A percentile compares a stretch with the other conserved stretches of the same genome.
phyloP scores from a whole-genome alignment of 768 basidiomycete genomes.

The Naematelia encephala region DNA sequence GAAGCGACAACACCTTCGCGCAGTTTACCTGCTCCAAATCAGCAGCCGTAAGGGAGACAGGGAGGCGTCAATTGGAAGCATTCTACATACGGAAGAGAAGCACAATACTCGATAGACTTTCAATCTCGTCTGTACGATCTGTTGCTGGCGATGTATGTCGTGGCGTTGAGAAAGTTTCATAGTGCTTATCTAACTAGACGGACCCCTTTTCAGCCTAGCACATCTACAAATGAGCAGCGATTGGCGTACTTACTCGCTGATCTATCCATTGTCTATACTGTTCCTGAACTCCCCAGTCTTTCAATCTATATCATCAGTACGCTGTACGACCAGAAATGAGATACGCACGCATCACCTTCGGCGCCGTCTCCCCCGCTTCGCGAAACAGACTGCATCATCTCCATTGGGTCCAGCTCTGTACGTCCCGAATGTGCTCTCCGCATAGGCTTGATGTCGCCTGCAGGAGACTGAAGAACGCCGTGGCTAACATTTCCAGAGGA shows the following conservation, averaged over 20 bases:
- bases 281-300: slow-evolving; percentile 40
- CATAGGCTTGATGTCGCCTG: slow-evolving; percentile 21
- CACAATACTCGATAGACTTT: slow-evolving; percentile 45
- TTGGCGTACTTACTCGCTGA: slow-evolving; percentile 33
- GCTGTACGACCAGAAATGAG: neutral
- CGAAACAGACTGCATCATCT: slow-evolving; percentile 44
- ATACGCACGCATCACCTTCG: slow-evolving; percentile 48
- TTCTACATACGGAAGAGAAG: slow-evolving; percentile 37
- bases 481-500: too few relatives aligned
- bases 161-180: slow-evolving; percentile 21
- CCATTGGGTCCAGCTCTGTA: slow-evolving; percentile 32
- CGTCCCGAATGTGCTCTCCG: neutral
- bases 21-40: slow-evolving; percentile 46
- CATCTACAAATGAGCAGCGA: neutral
- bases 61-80: neutral
- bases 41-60: too few relatives aligned
- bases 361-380: slow-evolving; percentile 47
- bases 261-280: slow-evolving; percentile 43
- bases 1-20: slow-evolving; percentile 47
- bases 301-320: slow-evolving; percentile 30
- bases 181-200: slow-evolving; percentile 39
- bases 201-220: neutral
- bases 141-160: slow-evolving; percentile 19
- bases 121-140: slow-evolving; percentile 30
- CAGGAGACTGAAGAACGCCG: neutral